phyloP scores from a whole-genome alignment of 169 alveolate species.

The Plasmodium malariae region DNA sequence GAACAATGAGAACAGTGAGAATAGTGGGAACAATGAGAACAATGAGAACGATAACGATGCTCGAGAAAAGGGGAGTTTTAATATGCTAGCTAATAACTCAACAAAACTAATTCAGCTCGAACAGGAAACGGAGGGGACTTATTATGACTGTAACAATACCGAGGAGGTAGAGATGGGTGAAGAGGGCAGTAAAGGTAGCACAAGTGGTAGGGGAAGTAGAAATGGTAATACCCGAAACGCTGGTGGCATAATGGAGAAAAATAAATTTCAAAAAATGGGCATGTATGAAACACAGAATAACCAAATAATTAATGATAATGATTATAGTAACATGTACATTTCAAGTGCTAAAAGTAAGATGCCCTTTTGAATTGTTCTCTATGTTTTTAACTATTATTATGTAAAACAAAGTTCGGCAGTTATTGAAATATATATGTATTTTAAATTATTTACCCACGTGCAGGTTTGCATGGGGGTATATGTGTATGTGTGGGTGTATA shows the following conservation, averaged over 20 bases:
- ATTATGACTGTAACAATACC: neutral
- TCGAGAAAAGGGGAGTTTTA: neutral
- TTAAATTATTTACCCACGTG: no score
- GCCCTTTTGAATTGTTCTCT: no score
- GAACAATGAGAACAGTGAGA: neutral
- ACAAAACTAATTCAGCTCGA: neutral
- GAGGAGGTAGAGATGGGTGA: neutral
- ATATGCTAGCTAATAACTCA: neutral
- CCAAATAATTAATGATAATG: no score
- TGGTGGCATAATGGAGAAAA: no score
- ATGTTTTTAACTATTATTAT: no score
- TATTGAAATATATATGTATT: no score
- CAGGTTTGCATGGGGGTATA: no score
- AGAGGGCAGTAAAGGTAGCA: neutral
- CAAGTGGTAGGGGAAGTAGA: neutral
- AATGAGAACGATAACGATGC: neutral
- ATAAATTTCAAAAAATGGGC: no score
- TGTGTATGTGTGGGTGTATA: no score
- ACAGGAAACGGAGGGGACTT: neutral
- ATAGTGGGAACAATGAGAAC: neutral
- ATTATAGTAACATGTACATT: no score
- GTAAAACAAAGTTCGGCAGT: no score
- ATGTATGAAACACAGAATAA: neutral
- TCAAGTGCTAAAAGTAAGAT: no score
- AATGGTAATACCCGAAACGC: neutral